Conservation (phyloP, 176 grass and related monocot genomes). For the Olyra latifolia region DNA sequence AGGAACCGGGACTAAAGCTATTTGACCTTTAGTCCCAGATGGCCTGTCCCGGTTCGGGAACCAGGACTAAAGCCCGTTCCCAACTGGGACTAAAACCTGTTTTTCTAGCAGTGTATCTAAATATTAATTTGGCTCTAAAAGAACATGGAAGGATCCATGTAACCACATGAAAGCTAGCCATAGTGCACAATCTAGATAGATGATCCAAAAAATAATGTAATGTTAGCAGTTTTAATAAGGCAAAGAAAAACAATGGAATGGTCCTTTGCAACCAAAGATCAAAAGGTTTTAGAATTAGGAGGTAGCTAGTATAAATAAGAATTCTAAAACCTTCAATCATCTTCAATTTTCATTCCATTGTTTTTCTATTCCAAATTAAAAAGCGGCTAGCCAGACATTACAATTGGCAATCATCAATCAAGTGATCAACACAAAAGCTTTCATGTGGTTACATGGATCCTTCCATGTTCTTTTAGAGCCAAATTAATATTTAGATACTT, state of each 20-base stretch:
- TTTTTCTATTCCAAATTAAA: not conserved
- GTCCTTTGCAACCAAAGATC: not conserved
- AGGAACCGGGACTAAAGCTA: too few relatives aligned
- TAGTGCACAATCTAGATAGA: not conserved
- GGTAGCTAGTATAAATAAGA: not conserved
- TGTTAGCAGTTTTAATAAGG: not conserved
- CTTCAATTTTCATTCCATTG: not conserved
- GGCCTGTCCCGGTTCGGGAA: too few relatives aligned
- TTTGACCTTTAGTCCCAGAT: too few relatives aligned
- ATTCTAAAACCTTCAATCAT: not conserved
- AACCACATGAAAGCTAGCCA: not conserved
- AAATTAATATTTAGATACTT: not conserved
- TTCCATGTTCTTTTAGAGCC: not conserved
- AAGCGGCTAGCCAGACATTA: not conserved
- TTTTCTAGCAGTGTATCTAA: too few relatives aligned
- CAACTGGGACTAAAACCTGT: too few relatives aligned
- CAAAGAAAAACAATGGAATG: not conserved
- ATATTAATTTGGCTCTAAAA: not conserved
- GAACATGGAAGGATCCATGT: not conserved
- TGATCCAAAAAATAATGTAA: not conserved
- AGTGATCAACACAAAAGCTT: too few relatives aligned
- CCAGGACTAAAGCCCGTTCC: too few relatives aligned
- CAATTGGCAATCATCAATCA: not conserved
- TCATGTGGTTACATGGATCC: not conserved
- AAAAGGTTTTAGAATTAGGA: not conserved